Evolutionary conservation across 805 yeast genomes (phyloP), one percentile per base, ranked within the genome.

Genomic region (Lachancea sp.): DNA sequence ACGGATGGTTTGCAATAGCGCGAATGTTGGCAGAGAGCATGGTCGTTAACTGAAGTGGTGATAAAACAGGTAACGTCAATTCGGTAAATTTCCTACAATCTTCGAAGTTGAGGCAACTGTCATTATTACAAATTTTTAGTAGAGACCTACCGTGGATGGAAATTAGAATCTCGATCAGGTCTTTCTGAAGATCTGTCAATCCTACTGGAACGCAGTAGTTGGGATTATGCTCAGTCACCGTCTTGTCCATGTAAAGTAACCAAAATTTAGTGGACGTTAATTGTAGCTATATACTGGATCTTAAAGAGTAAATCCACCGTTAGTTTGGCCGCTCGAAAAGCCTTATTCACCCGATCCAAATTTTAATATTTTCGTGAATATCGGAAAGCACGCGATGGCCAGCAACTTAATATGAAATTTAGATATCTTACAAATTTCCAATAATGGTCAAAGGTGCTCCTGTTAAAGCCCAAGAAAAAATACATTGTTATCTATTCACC

Each of bases 1-100:
- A 76, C 2, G 90, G 86, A 58, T 84, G 89, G 50, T 73, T 77
- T 3, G 73, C 65, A 0, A 79, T 61, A n/a, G 71, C 69, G 26
- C 66, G 53, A 4, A 80, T 54, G 48, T 73, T 78, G 5, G 51
- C 46, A 32, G 55, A 53, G 4, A 60, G 48, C 43, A 59, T 40
- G 30, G 53, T 54, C 15, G 51, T 54, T 42, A 60, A 36, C 41
- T 60, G 63, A 19, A 16, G n/a, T 9, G 32, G 26, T 8, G 47
- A 40, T 22, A 44, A 38, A 17, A 42, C 38, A 8, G 47, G 36
- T 34, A 44, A 24, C 5, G 30, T 33, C 32, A 44, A 22, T 29
- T 35, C 29, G 16, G 26, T 15, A 17, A 6, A 8, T 15, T 17
- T 15, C 13, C 19, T 24, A 20, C 12, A 8, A 13, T 26, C 35